phyloP scores from a whole-genome alignment of 371 early-diverging fungal genomes.

The Mortierella sp. region DNA sequence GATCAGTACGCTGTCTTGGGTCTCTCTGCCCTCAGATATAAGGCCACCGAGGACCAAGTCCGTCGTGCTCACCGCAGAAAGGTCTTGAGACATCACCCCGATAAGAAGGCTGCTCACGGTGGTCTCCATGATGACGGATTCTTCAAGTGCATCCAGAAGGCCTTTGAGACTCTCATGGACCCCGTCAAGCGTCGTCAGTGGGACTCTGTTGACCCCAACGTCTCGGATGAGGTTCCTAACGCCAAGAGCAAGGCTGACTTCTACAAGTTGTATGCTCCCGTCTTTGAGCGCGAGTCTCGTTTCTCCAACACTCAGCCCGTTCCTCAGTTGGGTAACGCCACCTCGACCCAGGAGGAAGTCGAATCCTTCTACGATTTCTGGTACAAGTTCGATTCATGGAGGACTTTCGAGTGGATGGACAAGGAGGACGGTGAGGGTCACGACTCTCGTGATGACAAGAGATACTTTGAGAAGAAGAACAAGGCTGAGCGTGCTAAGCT shows the following conservation, averaged over 20 bases:
- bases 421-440: conserved; percentile 94
- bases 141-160: conserved; percentile 99
- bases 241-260: conserved; percentile 89
- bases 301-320: conserved; percentile 93
- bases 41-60: conserved; percentile 87
- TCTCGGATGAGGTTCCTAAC: conserved; percentile 71
- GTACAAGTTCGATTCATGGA: conserved; percentile 96
- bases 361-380: conserved; percentile 98
- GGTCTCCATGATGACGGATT: conserved; percentile 91
- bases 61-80: conserved; percentile 86
- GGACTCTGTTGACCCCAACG: conserved; percentile 93
- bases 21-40: conserved; percentile 81
- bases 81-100: conserved; percentile 90
- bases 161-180: conserved; percentile 94
- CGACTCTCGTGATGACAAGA: conserved; percentile 96
- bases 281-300: conserved; percentile 92
- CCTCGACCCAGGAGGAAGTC: conserved; percentile 82
- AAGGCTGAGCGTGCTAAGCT: conserved; percentile 89
- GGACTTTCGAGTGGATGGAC: conserved; percentile 97
- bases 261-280: conserved; percentile 87
- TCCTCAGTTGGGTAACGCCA: conserved; percentile 81
- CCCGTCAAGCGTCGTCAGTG: conserved; percentile 93
- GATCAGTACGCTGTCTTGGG: conserved; percentile 92
- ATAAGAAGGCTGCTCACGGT: conserved; percentile 85
- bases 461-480: conserved; percentile 96